Evolutionary conservation across 2,329 filamentous ascomycete genomes (phyloP), one percentile per base, ranked within the genome.

Genomic region (Aspergillus niger): DNA sequence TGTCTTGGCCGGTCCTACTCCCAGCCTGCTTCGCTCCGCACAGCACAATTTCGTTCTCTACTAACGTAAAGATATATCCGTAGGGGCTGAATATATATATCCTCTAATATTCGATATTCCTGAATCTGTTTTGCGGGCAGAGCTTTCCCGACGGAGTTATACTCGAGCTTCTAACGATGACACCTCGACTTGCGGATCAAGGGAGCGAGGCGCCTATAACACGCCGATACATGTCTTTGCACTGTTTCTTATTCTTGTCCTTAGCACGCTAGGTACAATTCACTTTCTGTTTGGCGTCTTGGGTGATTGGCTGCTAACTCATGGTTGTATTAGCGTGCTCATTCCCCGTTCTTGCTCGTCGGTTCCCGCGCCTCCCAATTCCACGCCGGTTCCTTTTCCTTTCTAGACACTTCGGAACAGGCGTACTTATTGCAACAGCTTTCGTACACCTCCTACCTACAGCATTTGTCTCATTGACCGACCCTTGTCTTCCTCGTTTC

Each of bases 401-500:
- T 52, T 85, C 82, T 2, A 80, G 86, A 63, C 85, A 87, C 69
- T 85, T 85, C 64, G 83, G 83, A 30, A 85, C 83, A 0, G 83
- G 83, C 6, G 83, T 85, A 7, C 72, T 85, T 39, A 83, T 85
- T 54, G 83, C 83, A 10, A 85, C 83, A 13, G 83, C 83, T 17
- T 85, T 85, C 64, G 82, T 85, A 3, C 83, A 85, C 70, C 77
- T 88, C n/a, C 79, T 88, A 5, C 86, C 86, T 10, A 88, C 85
- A 1, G 86, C 86, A 22, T 88, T 87, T 66, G 77, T 80, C 20
- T 87, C 83, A 13, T 74, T 88, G 32, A 86, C 85, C 8, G 82
- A 88, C 67, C 82, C 84, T 74, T 89, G 86, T 76, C 85, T 96
- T 0, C 91, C 92, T 8, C 81, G 84, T 59, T 89, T 92, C 72